Base-by-base conservation (phyloP, 2,329 filamentous ascomycete species). In the Pyricularia sp. region DNA sequence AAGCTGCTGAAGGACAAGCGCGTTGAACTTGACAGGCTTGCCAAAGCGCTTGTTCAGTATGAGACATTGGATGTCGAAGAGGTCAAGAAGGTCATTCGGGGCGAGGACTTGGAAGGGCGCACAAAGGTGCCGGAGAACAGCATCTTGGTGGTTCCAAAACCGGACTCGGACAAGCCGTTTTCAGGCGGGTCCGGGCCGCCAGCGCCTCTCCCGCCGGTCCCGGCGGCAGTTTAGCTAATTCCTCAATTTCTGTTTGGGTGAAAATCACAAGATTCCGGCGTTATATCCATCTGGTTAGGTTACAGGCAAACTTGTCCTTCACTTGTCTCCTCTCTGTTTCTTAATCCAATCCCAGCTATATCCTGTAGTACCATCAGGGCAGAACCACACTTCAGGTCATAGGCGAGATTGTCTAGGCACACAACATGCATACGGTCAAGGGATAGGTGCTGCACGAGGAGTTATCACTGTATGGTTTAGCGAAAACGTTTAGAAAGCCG, bases 41-140 rank as follows among this genome's bases (percentile, higher is more conserved):
- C 94, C 31, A 87, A 93, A 72, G 94, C 93, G 6, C 82, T 99
- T 10, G 86, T 99, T 40, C 88, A 97, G 75, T 97, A 97, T 75
- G 94, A 99, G 80, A 97, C 92, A 0, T 78, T 99, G 63, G 89
- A 89, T 74, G 90, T 88, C 75, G 87, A 89, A 3, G 94, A 99
- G 75, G 96, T 97, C 68, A 87, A 93, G 75, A 91, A 89, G 79
- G 90, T 97, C 6, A 87, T 99, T 68, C 85, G 84, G 64, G 94
- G 94, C 44, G 91, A 97, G 77, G 88, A 89, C 72, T 79, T 99
- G 49, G 81, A 87, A 0, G 83, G 84, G 60, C 90, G 90, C 66
- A 77, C 90, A 63, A 83, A 81, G 67, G 79, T 85, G 67, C 81
- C 84, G 24, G 76, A 80, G 64, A 77, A 82, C 24, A 85, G 84